Base-by-base conservation (phyloP, 352 stramenopile genomes). In the Phytopythium sindhum region DNA sequence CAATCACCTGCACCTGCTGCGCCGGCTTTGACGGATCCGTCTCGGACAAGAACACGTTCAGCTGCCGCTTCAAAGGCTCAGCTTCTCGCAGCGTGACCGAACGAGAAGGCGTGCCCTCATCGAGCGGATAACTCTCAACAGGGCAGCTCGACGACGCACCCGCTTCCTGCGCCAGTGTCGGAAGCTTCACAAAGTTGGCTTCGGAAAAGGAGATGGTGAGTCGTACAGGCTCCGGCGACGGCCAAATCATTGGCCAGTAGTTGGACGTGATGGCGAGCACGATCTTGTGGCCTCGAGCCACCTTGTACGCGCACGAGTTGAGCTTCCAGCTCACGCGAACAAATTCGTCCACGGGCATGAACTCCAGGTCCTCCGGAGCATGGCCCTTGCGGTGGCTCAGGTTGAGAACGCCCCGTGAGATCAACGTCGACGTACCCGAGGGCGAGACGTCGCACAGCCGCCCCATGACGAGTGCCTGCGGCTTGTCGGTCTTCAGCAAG, bases 201-300 rank as follows among this genome's bases (percentile, higher is more conserved):
- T 72, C 44, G 1, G 29, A 29, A 37, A 82, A 81, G 8, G 63
- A 66, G 2, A 82, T 57, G 5, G 61, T 66, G n/a, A 84, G 64
- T 17, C 67, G 48, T 2, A 60, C 73, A 42, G 71, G 76, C 58
- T 78, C 69, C 12, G 74, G 76, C 19, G 76, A 84, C 7, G 76
- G 74, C 76, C 76, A 82, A 3, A 82, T 52, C 62, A 84, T 76
- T 23, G 76, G 76, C 74, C 76, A 84, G 67, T 84, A 84, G 58
- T 75, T 74, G 23, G 76, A 65, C 21, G 74, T 81, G 39, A 84
- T 52, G 2, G 72, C 68, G 11, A 84, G 51, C 56, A 78, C 35
- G 31, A 84, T 54, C n/a, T 48, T 60, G 51, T 82, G 73, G 5
- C 76, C 72, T 1, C 45, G 31, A 26, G 66, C 44, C 2, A 84